Evolutionary conservation across 1,284 basidiomycete genomes (phyloP), one percentile per base, ranked within the genome.

Genomic region (Austroboletus niveus): DNA sequence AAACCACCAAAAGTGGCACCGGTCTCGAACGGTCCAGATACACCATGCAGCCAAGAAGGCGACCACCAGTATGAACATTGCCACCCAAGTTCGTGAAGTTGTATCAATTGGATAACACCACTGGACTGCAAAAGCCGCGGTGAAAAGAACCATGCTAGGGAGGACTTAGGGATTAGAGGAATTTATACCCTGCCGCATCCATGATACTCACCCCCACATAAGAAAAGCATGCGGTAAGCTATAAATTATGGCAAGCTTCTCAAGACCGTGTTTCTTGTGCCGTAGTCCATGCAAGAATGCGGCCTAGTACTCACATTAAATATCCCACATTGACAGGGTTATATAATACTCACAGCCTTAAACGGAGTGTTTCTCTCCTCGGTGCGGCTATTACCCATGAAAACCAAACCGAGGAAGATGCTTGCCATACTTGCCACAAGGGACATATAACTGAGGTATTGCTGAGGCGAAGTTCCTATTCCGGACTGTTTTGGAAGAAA

Each of bases 381-480:
- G 1, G 63, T 64, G 24, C 69, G 69, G 38, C 64, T 64, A 43
- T 72, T 66, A 1, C 73, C 64, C 40, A 75, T 62, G 38, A 79
- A 72, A 8, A 72, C 56, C 48, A 78, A 55, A 8, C 72, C 69
- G 3, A 76, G 58, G 20, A 78, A 67, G 45, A 76, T 71, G 32
- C 68, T 67, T 0, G 72, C 73, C 15, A 73, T 56, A 46, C 74
- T 78, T 30, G 68, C 58, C n/a, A 70, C 55, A 9, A 76, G 62
- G 5, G 76, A 79, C 39, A 67, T 51, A 46, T 75, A 76, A 40
- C 69, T 71, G 10, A 73, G 61, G 20, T 71, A 66, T 36, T 72
- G 65, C 8, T 64, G 58, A 9, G 62, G 49, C 4, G 66, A 60
- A 15, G 63, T 60, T 6, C 54, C 57, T 20, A 24, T 42, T 0